These are phyloP conservation scores for Jasminum sambac DNA, from an alignment of 257 asterid species.

Conservation along the genomic window DNA sequence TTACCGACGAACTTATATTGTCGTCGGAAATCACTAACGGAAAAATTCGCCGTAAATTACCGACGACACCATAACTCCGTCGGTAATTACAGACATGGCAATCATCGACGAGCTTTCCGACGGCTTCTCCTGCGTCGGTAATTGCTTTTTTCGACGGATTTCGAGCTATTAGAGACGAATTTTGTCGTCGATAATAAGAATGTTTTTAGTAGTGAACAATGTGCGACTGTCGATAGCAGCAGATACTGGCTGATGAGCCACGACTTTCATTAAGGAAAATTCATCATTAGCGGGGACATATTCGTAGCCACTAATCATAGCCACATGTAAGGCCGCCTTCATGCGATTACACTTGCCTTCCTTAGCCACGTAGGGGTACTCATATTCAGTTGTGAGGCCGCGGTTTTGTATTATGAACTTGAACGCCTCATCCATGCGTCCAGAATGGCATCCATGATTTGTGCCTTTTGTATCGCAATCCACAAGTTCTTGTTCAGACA, in stretches of 20 bases:
- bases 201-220: too few species aligned
- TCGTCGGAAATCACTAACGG: too few species aligned
- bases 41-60: too few species aligned
- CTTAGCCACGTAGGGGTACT: slow-evolving; percentile 19
- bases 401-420: slow-evolving; percentile 15
- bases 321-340: neutral
- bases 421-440: slow-evolving; percentile 15
- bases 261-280: slow-evolving; percentile 13
- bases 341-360: slow-evolving; percentile 13
- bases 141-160: too few species aligned
- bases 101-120: too few species aligned
- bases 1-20: too few species aligned
- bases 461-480: slow-evolving; percentile 18
- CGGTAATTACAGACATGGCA: too few species aligned
- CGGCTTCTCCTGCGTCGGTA: too few species aligned
- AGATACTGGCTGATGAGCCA: slow-evolving; percentile 22
- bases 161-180: too few species aligned
- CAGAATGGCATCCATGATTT: slow-evolving; percentile 21
- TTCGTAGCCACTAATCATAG: slow-evolving; percentile 14
- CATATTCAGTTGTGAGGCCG: slow-evolving; percentile 19
- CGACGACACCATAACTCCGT: too few species aligned
- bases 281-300: slow-evolving; percentile 15
- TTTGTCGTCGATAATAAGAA: too few species aligned
- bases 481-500: slow-evolving; percentile 22
- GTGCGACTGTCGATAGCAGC: slow-evolving; percentile 11